A percentile compares a stretch with the other conserved stretches of the same genome.
Conservation (phyloP, 2,329 filamentous ascomycete genomes). For the Helotiales sp. region DNA sequence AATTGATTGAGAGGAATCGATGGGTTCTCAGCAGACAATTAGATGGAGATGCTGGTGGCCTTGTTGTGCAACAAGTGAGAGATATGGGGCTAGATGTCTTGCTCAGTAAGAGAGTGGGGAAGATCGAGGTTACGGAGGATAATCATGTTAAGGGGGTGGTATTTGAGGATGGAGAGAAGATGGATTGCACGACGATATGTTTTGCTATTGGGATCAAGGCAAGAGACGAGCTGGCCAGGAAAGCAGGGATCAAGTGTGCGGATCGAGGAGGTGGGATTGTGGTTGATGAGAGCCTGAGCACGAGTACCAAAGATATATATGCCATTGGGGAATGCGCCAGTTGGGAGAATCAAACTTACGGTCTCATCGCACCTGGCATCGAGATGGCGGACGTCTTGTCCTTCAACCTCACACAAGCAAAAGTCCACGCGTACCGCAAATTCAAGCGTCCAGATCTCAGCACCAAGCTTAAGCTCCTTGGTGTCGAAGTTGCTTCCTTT, state of each 20-base stretch:
- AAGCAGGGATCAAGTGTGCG: slow-evolving; percentile 70
- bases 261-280: slow-evolving; percentile 76
- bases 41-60: slow-evolving; percentile 74
- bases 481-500: slow-evolving; percentile 89
- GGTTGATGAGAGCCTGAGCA: slow-evolving; percentile 57
- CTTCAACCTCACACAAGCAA: slow-evolving; percentile 86
- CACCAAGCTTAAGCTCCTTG: slow-evolving; percentile 87
- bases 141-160: slow-evolving; percentile 72
- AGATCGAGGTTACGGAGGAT: slow-evolving; percentile 65
- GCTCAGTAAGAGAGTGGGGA: slow-evolving; percentile 72
- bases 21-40: slow-evolving; percentile 85
- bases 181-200: slow-evolving; percentile 79
- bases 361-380: slow-evolving; percentile 83
- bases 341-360: slow-evolving; percentile 85
- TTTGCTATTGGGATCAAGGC: slow-evolving; percentile 88
- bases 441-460: slow-evolving; percentile 86
- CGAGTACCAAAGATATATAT: slow-evolving; percentile 72
- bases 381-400: slow-evolving; percentile 92
- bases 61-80: slow-evolving; percentile 81
- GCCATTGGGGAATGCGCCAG: slow-evolving; percentile 90
- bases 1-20: slow-evolving; percentile 76
- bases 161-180: slow-evolving; percentile 78
- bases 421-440: slow-evolving; percentile 63
- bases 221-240: slow-evolving; percentile 72
- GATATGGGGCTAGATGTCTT: slow-evolving; percentile 79